These are phyloP conservation scores for Eutrema japonicum DNA, from an alignment of 345 rosid species.

Conservation along the genomic window DNA sequence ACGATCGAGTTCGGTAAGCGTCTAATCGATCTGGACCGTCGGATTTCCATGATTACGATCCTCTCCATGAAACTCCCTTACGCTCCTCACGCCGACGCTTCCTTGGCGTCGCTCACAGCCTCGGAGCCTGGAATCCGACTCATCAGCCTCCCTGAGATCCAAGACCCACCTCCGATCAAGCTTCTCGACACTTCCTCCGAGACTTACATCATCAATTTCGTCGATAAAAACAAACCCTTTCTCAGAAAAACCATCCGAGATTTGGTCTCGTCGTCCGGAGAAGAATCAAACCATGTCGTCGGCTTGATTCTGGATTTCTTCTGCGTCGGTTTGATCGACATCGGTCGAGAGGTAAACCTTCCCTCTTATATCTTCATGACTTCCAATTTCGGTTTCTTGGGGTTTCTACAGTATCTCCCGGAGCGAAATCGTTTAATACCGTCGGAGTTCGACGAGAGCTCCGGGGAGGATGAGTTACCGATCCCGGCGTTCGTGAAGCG, in stretches of 20 bases:
- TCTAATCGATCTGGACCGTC: conserved; percentile 43
- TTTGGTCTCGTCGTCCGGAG: conserved; percentile 13
- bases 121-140: conserved; percentile 34
- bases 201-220: conserved; percentile 39
- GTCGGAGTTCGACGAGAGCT: background rate
- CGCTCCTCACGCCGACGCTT: conserved; percentile 43
- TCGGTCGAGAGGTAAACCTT: conserved; percentile 53
- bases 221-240: conserved; percentile 21
- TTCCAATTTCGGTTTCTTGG: conserved; percentile 51
- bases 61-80: conserved; percentile 45
- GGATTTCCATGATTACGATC: conserved; percentile 39
- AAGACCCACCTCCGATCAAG: conserved; percentile 40
- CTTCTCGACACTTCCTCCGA: conserved; percentile 46
- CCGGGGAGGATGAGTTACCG: conserved; percentile 35
- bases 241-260: conserved; percentile 29
- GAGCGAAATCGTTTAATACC: conserved; percentile 11
- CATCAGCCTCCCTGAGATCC: conserved; percentile 41
- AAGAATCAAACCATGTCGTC: conserved; percentile 39
- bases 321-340: conserved; percentile 50
- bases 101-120: conserved; percentile 34
- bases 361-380: conserved; percentile 62
- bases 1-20: conserved; percentile 56
- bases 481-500: conserved; percentile 42
- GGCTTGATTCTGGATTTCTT: conserved; percentile 61
- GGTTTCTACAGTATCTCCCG: conserved; percentile 35